phyloP scores from a whole-genome alignment of 1,139 yeast genomes.

The Yamadazyma spencermartinsiae region DNA sequence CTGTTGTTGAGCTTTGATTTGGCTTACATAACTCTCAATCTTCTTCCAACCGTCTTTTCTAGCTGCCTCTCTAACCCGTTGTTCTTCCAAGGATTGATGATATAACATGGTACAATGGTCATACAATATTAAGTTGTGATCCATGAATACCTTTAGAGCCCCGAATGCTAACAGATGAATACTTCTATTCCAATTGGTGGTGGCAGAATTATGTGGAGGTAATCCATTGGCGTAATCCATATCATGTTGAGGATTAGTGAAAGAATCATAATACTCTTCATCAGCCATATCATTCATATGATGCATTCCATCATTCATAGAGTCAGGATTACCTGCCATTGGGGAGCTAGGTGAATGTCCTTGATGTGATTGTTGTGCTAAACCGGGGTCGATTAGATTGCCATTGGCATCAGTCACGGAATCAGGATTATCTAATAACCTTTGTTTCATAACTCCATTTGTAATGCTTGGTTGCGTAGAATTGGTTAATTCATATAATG shows the following conservation, averaged over 20 bases:
- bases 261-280: slow-evolving; percentile 49
- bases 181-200: slow-evolving; percentile 81
- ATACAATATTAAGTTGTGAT: slow-evolving; percentile 85
- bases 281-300: slow-evolving; percentile 43
- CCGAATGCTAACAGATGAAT: slow-evolving; percentile 89
- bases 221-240: slow-evolving; percentile 27
- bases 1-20: slow-evolving; percentile 12
- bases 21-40: slow-evolving; percentile 61
- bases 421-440: slow-evolving; percentile 40
- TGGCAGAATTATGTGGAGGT: slow-evolving; percentile 49
- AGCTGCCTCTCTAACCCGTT: slow-evolving; percentile 57
- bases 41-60: slow-evolving; percentile 76
- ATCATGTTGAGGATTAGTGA: slow-evolving; percentile 39
- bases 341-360: slow-evolving; percentile 1
- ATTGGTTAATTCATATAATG: slow-evolving; percentile 79
- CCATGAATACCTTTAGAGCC: slow-evolving; percentile 90
- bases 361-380: slow-evolving; percentile 21
- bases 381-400: slow-evolving; percentile 42
- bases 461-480: slow-evolving; percentile 52
- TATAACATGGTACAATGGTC: slow-evolving; percentile 90
- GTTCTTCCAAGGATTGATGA: slow-evolving; percentile 72
- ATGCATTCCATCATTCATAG: slow-evolving; percentile 14
- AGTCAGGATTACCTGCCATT: not conserved
- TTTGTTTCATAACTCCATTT: slow-evolving; percentile 48
- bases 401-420: slow-evolving; percentile 50